These are phyloP conservation scores for Adenanthera pavonina DNA, from an alignment of 306 rosid species.

Conservation along the genomic window DNA sequence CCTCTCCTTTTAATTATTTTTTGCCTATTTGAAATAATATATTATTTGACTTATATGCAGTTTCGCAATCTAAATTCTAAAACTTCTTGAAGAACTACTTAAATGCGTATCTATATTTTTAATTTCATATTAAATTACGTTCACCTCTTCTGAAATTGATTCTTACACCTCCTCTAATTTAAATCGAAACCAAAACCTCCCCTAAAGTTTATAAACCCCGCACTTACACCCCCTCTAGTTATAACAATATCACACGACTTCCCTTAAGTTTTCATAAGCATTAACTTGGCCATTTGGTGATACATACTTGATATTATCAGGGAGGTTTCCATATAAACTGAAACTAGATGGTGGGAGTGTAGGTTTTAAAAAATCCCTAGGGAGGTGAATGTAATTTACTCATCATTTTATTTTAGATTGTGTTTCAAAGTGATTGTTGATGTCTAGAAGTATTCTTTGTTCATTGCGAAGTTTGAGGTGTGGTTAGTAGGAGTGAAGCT, in stretches of 20 bases:
- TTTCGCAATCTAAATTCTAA: not conserved
- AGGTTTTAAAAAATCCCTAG: not conserved
- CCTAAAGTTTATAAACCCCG: not conserved
- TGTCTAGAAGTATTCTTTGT: not conserved
- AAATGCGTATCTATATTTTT: not conserved
- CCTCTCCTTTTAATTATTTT: not conserved
- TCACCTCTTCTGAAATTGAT: not conserved
- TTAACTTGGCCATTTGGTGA: not conserved
- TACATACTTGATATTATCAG: not conserved
- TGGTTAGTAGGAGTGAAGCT: not conserved
- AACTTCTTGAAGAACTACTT: not conserved
- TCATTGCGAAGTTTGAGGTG: not conserved
- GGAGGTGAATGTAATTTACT: not conserved
- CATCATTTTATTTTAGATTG: not conserved
- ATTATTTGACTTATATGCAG: not conserved
- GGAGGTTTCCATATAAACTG: conserved; percentile 3
- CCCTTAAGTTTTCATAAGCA: not conserved
- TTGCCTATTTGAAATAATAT: not conserved
- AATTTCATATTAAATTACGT: not conserved
- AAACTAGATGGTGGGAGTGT: not conserved
- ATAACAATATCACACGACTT: not conserved
- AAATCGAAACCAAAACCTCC: not conserved
- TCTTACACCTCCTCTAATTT: not conserved
- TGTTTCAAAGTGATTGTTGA: not conserved
- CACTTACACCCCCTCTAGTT: not conserved